Evolutionary conservation across 176 grass and related monocot species (phyloP).

Genomic region (Themeda triandra): DNA sequence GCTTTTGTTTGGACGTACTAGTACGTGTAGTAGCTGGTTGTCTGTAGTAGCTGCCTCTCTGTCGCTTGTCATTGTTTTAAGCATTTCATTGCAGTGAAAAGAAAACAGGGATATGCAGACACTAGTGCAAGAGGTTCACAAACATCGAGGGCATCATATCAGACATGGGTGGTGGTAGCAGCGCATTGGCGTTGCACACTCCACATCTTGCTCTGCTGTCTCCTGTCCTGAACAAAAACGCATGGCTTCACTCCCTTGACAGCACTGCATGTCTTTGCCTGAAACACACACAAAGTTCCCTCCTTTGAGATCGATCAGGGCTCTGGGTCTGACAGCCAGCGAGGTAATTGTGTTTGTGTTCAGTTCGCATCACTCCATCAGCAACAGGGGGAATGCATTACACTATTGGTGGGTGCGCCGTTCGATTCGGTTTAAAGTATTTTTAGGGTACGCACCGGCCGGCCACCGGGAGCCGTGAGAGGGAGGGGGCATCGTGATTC

Average conservation of each 20-base stretch:
- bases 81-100: not conserved
- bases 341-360: not conserved
- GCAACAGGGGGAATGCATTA: not conserved
- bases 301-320: not conserved
- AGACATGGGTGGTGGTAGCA: not conserved
- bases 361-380: not conserved
- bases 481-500: slow-evolving; percentile 30
- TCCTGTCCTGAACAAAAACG: not conserved
- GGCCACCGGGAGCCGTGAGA: not conserved
- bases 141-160: not conserved
- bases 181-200: not conserved
- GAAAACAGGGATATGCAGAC: not conserved
- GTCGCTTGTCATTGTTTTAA: slow-evolving; percentile 9
- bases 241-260: not conserved
- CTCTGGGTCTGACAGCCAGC: not conserved
- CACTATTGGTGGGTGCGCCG: slow-evolving; percentile 11
- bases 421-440: not conserved
- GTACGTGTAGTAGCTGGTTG: not conserved
- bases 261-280: not conserved
- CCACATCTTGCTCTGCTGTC: slow-evolving; percentile 23
- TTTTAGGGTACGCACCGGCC: not conserved
- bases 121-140: not conserved
- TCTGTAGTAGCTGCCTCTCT: not conserved
- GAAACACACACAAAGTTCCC: not conserved
- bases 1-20: too few species aligned